Percentiles rank a stretch among this genome's conserved stretches.
Conservation (phyloP, 2,329 filamentous ascomycete species). For the Hypoxylon sp. region DNA sequence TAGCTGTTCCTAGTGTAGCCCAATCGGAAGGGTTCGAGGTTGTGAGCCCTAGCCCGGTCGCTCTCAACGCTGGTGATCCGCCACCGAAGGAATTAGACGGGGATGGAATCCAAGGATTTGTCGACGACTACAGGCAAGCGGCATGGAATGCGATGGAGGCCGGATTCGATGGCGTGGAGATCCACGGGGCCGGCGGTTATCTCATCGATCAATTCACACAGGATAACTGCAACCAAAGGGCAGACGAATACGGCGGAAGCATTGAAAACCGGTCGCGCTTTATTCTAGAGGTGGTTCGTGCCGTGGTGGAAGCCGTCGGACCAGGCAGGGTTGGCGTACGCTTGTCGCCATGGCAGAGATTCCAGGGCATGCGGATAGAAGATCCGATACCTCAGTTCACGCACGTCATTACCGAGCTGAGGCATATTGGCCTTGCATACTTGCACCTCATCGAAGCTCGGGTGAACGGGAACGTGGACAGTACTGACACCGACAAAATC, state of each 20-base stretch:
- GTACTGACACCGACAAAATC: slow-evolving; percentile 53
- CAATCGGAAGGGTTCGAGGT: slow-evolving; percentile 38
- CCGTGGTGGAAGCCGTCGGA: slow-evolving; percentile 59
- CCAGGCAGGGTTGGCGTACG: slow-evolving; percentile 67
- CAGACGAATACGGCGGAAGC: slow-evolving; percentile 46
- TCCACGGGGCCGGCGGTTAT: slow-evolving; percentile 65
- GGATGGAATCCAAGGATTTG: slow-evolving; percentile 73
- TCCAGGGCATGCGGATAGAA: slow-evolving; percentile 73
- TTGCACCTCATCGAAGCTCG: slow-evolving; percentile 72
- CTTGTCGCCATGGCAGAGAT: slow-evolving; percentile 70
- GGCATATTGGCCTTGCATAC: slow-evolving; percentile 67
- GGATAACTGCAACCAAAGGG: slow-evolving; percentile 42
- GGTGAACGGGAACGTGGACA: slow-evolving; percentile 56
- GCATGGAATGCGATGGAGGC: slow-evolving; percentile 68
- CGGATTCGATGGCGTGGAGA: slow-evolving; percentile 72
- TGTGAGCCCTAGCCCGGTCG: slow-evolving; percentile 51
- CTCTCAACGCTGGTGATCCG: slow-evolving; percentile 36
- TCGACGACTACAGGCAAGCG: slow-evolving; percentile 68
- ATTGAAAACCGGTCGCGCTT: slow-evolving; percentile 55
- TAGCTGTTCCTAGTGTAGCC: slow-evolving; percentile 52
- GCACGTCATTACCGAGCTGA: slow-evolving; percentile 65
- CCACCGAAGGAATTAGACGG: slow-evolving; percentile 72
- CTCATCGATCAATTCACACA: slow-evolving; percentile 68
- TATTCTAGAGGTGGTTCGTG: slow-evolving; percentile 60
- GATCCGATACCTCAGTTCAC: slow-evolving; percentile 74